These are phyloP conservation scores for Phycomyces blakesleeanus DNA, from an alignment of 192 early-diverging fungal genomes.

Conservation along the genomic window DNA sequence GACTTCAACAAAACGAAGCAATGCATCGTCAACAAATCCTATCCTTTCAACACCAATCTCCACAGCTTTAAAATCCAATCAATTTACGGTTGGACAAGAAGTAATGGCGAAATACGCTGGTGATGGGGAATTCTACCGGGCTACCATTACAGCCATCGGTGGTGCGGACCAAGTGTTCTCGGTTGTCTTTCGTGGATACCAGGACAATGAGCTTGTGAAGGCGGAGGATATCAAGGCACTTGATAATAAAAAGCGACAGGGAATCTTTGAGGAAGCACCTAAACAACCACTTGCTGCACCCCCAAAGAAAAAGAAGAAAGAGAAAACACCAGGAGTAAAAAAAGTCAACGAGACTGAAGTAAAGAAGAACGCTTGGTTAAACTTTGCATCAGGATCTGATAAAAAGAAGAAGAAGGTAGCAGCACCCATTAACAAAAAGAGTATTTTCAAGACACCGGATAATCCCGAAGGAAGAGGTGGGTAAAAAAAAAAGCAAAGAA, in stretches of 20 bases:
- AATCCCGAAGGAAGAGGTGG: conserved; percentile 70
- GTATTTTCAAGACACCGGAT: conserved; percentile 80
- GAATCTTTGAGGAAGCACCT: conserved; percentile 28
- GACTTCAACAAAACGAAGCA: not conserved
- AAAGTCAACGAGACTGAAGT: conserved; percentile 55
- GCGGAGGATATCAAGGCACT: conserved; percentile 45
- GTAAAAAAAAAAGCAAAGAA: conserved; percentile 13
- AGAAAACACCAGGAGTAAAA: conserved; percentile 33
- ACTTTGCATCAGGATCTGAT: conserved; percentile 55
- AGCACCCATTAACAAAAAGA: conserved; percentile 56
- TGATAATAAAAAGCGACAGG: conserved; percentile 39
- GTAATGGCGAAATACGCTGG: conserved; percentile 61
- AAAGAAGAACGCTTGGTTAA: conserved; percentile 75
- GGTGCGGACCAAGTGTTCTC: conserved; percentile 51
- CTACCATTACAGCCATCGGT: conserved; percentile 55
- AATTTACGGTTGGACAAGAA: conserved; percentile 53
- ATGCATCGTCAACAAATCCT: conserved; percentile 4
- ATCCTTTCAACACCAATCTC: conserved; percentile 12
- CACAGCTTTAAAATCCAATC: conserved; percentile 18
- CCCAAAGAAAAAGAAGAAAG: conserved; percentile 32
- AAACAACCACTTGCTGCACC: conserved; percentile 2
- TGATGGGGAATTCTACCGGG: conserved; percentile 68
- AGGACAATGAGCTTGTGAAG: conserved; percentile 46
- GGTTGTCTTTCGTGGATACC: conserved; percentile 62
- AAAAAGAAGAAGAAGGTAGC: conserved; percentile 46